Base-by-base conservation (phyloP, 108 stramenopile genomes). In the Aureococcus anophagefferens region DNA sequence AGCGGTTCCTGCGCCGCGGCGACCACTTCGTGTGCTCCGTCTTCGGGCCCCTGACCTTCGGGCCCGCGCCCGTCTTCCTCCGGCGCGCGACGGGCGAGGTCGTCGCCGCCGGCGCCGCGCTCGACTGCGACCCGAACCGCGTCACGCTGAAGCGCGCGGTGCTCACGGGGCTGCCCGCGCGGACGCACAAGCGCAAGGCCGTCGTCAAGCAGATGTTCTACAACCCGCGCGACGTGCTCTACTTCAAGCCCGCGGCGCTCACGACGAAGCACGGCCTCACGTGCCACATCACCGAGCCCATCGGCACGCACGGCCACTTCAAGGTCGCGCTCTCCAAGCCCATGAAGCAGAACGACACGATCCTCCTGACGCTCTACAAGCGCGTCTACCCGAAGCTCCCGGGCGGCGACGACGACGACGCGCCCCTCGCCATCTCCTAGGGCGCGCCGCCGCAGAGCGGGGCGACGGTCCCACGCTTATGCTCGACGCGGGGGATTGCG, bases 231-330 rank as follows among this genome's bases (percentile, higher is more conserved):
- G 96, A 98, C 78, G 93, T 96, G 31, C 87, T 84, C 82, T 99
- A 95, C 95, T 99, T 98, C 89, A 94, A 94, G 74, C 97, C 97
- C 17, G 95, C 97, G 30, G 94, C 90, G 64, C 80, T 99, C 37
- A 76, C 79, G 25, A 99, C 97, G 62, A 97, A 97, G 82, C 92
- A 96, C 74, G 99, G 99, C 11, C 83, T 97, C 67, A 83, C 89
- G 72, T 97, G 96, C 68, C 93, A 96, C 74, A 98, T 99, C 67
- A 76, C 87, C 62, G 87, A 95, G 66, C 90, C 96, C 59, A 87
- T 98, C 45, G 99, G 99, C 46, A 96, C 96, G 64, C 99, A 99
- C 74, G 99, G 99, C 37, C 88, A 93, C n/a, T 95, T 97, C 93
- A 99, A 99, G 79, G 94, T 94, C 71, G 81, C 90, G 0, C 97